A percentile compares a stretch with the other conserved stretches of the same genome.
Evolutionary conservation across 75 land plant genomes (phyloP).

Genomic region (Larix kaempferi): DNA sequence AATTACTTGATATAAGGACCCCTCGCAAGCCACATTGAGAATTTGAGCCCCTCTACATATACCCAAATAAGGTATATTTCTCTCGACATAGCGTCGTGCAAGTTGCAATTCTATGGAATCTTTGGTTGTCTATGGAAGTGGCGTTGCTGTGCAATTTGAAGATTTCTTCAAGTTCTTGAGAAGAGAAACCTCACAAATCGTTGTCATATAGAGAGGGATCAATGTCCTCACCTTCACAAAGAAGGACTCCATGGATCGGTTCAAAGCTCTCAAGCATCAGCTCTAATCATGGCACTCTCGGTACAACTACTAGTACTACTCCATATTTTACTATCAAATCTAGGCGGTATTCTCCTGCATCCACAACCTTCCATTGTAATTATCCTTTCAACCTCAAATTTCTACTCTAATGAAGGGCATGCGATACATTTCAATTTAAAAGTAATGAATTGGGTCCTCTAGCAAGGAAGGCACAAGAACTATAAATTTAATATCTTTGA

Average conservation of each 20-base stretch:
- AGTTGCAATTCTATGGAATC: constrained; percentile 80
- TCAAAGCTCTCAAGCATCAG: constrained; percentile 75
- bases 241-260: constrained; percentile 92
- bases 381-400: too few species aligned
- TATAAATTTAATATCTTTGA: too few species aligned
- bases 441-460: too few species aligned
- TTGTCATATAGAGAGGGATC: constrained; percentile 65
- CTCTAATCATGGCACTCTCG: constrained; percentile 69
- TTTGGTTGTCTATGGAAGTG: constrained; percentile 72
- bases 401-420: too few species aligned
- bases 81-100: constrained; percentile 71
- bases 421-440: too few species aligned
- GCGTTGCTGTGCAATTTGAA: constrained; percentile 64
- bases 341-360: constrained; percentile 83
- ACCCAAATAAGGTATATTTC: constrained; percentile 82
- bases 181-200: constrained; percentile 24
- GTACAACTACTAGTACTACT: constrained; percentile 92
- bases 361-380: too few species aligned
- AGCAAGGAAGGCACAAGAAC: too few species aligned
- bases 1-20: constrained; percentile 61
- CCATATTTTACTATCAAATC: constrained; percentile 90
- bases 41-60: constrained; percentile 92
- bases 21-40: constrained; percentile 86
- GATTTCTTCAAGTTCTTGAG: constrained; percentile 76
- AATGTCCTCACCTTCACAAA: constrained; percentile 93